phyloP scores from a whole-genome alignment of 1,284 basidiomycete genomes.

The Pseudomicrostroma phylloplanum region DNA sequence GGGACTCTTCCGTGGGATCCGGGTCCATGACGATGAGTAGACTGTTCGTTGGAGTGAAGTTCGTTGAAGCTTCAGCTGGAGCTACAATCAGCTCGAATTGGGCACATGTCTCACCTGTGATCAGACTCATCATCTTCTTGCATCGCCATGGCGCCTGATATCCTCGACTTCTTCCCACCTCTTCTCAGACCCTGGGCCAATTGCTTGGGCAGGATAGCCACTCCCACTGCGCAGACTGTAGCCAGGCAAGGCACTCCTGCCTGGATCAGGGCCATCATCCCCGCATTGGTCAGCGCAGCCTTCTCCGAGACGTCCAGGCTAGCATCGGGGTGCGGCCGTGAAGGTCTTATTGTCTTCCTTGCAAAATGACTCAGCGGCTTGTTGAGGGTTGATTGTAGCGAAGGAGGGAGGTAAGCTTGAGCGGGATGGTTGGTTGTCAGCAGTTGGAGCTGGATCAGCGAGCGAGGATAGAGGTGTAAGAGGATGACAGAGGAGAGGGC shows the following conservation, averaged over 20 bases:
- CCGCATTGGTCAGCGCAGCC: slow-evolving; percentile 12
- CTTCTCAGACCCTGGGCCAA: slow-evolving; percentile 5
- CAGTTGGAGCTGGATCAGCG: slow-evolving; percentile 62
- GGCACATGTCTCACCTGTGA: background rate
- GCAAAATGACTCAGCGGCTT: too few relatives aligned
- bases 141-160: background rate
- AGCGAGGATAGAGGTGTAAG: slow-evolving; percentile 55
- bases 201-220: slow-evolving; percentile 5
- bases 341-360: slow-evolving; percentile 7
- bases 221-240: slow-evolving; percentile 3
- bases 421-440: slow-evolving; percentile 48
- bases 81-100: background rate
- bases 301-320: background rate
- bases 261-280: slow-evolving; percentile 8
- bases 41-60: too few relatives aligned
- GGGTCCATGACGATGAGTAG: slow-evolving; percentile 8
- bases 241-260: background rate
- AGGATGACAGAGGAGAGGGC: slow-evolving; percentile 50
- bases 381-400: too few relatives aligned
- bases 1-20: slow-evolving; percentile 9
- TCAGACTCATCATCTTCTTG: slow-evolving; percentile 3
- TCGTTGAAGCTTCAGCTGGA: too few relatives aligned
- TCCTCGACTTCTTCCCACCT: background rate
- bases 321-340: slow-evolving; percentile 12
- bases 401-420: background rate